Evolutionary conservation across 2,329 filamentous ascomycete species (phyloP), one percentile per base, ranked within the genome.

Genomic region (Ascocoryne sarcoides): DNA sequence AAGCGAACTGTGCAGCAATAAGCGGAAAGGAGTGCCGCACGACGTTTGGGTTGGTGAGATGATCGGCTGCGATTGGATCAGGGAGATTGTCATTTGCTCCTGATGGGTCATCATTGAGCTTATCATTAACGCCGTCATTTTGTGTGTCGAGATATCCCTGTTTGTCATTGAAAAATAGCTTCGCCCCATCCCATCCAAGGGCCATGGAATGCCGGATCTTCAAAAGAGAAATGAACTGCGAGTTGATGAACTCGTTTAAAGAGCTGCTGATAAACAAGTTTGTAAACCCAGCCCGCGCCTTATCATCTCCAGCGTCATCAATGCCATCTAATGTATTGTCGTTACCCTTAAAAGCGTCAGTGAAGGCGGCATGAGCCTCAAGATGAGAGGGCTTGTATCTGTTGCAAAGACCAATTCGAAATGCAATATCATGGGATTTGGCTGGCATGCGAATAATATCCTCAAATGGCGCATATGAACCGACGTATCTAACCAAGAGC

Each of bases 241-340:
- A 68, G 36, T 81, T 76, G 43, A 94, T 66, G 18, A 87, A 73
- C 7, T 73, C 68, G 39, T 84, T 73, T 3, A 94, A 63, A 1
- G 85, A 81, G 32, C 71, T 71, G 2, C 84, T 87, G 46, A 93
- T 81, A 57, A 86, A 84, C 16, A 82, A 62, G 29, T 73, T 68
- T 21, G 69, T 64, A 54, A 81, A 72, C 0, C 60, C 62, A 7
- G 52, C 46, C 15, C 26, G 33, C 14, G 23, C 15, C 32, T 44
- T 45, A 14, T 12, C n/a, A 21, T 18, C 18, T 10, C 15, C 8
- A n/a, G 30, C 7, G 8, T 12, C 36, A 4, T 34, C 26, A 2
- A 41, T 46, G 36, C 50, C 46, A 39, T 62, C 58, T 30, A 63
- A 52, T 8, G 43, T 49, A 19, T 29, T 33, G 34, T 53, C 52